phyloP scores from a whole-genome alignment of 2,329 filamentous ascomycete genomes.

The Neonectria hederae region DNA sequence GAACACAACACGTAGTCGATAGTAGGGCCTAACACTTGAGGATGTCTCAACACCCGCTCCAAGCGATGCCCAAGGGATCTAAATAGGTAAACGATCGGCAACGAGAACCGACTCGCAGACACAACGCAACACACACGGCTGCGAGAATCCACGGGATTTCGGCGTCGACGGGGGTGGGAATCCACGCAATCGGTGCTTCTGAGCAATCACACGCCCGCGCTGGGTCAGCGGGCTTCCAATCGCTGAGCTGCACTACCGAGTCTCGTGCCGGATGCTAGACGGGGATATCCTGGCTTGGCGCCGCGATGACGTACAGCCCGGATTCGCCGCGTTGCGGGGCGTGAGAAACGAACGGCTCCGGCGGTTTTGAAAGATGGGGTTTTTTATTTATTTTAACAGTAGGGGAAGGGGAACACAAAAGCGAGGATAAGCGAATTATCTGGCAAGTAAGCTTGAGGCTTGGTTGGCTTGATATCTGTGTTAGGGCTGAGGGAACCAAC shows the following conservation, averaged over 20 bases:
- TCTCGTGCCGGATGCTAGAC: conserved; percentile 25
- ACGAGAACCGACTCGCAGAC: not conserved
- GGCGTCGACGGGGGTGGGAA: conserved; percentile 7
- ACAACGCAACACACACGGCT: not conserved
- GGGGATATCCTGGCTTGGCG: conserved; percentile 26
- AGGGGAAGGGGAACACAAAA: not conserved
- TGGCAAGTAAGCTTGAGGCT: not conserved
- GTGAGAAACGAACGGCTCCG: not conserved
- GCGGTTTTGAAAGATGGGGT: not conserved
- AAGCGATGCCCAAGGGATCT: conserved; percentile 3
- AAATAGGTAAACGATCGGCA: conserved; percentile 19
- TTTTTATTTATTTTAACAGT: not conserved
- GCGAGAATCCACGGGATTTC: conserved; percentile 16
- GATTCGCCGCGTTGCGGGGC: not conserved
- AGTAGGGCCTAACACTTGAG: not conserved
- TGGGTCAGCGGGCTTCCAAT: conserved; percentile 8
- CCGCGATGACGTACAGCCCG: conserved; percentile 28
- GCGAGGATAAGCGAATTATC: not conserved
- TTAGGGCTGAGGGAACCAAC: not conserved
- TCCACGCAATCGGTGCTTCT: not conserved
- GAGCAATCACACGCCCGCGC: conserved; percentile 23
- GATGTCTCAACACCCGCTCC: not conserved
- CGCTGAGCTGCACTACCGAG: conserved; percentile 13
- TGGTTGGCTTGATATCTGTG: not conserved
- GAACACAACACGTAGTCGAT: not conserved